Base-by-base conservation (phyloP, 139 green algal species). In the Picochlorum sp. region DNA sequence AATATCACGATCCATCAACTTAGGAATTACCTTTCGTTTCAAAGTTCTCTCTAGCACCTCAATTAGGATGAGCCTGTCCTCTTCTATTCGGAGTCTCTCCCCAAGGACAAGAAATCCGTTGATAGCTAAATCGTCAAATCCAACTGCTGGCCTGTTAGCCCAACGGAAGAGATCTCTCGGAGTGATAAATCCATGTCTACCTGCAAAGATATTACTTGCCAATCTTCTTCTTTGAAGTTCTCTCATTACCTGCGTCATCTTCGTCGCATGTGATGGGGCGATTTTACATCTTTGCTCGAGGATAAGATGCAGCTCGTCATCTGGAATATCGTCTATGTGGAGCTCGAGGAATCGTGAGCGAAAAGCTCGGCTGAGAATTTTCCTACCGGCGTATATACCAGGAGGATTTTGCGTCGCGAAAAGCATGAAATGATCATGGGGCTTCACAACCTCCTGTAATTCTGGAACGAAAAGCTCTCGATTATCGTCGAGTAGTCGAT, bases 331-430 rank as follows among this genome's bases (percentile, higher is more conserved):
- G 7, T 89, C 88, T 16, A 99, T 81, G 60, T 97, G 84, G n/a
- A 99, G 75, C 81, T 99, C 93, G 63, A 98, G 71, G 74, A 99
- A 99, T 31, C 93, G 81, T 22, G 78, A 93, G 18, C 88, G 76
- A 51, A 93, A 91, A 33, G 85, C 85, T 31, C 85, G 68, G 1
- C 78, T 89, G 44, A 93, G 73, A 33, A 81, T 81, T 71, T 96
- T 95, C 16, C 90, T 79, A 1, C 90, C 90, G 6, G 73, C 84
- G 58, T 89, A 92, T n/a, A 68, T 51, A 14, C 74, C 76, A 9
- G 93, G 82, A 8, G 93, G 93, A 76, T 99, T 99, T 67, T 99
- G 88, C 4, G 93, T 99, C 4, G 93, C 93, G 72, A 99, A 99
- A 2, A 99, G 87, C 87, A 98, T 94, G 76, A 99, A 99, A 77